A percentile compares a stretch with the other conserved stretches of the same genome.
These are phyloP conservation scores for Thermochaetoides thermophila DNA, from an alignment of 495 filamentous ascomycete genomes.

Conservation along the genomic window DNA sequence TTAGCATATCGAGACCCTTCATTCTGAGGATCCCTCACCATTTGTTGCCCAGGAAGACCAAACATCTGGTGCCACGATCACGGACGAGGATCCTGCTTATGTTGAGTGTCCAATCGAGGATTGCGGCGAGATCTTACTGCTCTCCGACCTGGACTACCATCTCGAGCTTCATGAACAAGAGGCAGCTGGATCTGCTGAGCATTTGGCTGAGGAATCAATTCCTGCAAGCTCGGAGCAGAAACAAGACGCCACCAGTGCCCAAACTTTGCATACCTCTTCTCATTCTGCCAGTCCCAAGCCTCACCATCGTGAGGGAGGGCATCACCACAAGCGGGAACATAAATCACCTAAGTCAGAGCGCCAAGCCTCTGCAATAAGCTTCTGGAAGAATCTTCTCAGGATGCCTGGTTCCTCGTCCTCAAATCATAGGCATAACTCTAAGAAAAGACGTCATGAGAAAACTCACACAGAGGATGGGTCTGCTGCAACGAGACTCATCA, in stretches of 20 bases:
- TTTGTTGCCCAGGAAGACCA: constrained; percentile 24
- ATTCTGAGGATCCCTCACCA: constrained; percentile 39
- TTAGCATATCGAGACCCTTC: constrained; percentile 43
- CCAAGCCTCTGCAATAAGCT: constrained; percentile 13
- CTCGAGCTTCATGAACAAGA: constrained; percentile 60
- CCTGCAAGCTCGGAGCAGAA: background rate
- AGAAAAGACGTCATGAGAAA: constrained; percentile 2
- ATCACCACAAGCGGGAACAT: constrained; percentile 5
- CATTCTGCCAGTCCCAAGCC: constrained; percentile 7
- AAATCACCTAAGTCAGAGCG: constrained; percentile 1
- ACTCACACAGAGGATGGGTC: background rate
- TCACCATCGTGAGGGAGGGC: constrained; percentile 9
- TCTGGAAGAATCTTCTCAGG: constrained; percentile 13
- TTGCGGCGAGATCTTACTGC: constrained; percentile 55
- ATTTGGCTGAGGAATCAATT: background rate
- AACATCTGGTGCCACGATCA: constrained; percentile 37
- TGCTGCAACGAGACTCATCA: constrained; percentile 9
- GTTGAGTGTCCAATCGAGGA: constrained; percentile 51
- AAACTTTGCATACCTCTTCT: too few species aligned
- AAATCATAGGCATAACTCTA: constrained; percentile 1
- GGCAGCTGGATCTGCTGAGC: constrained; percentile 29
- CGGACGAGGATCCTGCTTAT: constrained; percentile 37
- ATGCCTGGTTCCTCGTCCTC: constrained; percentile 12
- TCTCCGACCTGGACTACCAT: constrained; percentile 51
- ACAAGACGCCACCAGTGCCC: too few species aligned